Percentiles rank a stretch among this genome's conserved stretches.
Evolutionary conservation across 768 basidiomycete species (phyloP).

Genomic region (Dioszegia crocea): DNA sequence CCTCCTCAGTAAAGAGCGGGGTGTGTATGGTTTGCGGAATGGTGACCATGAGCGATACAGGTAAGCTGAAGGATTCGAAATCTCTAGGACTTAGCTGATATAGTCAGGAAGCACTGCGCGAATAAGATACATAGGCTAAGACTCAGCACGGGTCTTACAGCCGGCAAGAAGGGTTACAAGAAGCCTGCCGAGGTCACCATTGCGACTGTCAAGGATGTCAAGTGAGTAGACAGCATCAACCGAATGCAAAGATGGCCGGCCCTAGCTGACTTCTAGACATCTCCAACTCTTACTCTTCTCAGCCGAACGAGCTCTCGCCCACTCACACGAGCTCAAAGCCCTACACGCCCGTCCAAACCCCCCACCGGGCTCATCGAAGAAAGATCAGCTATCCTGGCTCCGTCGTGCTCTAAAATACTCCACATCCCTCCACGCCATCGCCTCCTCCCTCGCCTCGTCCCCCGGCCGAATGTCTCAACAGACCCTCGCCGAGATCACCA

Average conservation of each 20-base stretch:
- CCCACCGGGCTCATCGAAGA: slow-evolving; percentile 11
- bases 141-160: slow-evolving; percentile 75
- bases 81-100: too few relatives aligned
- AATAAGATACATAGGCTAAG: slow-evolving; percentile 84
- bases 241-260: not conserved
- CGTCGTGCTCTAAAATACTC: slow-evolving; percentile 37
- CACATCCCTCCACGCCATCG: slow-evolving; percentile 48
- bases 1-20: slow-evolving; percentile 81
- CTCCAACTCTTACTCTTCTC: slow-evolving; percentile 76
- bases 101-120: slow-evolving; percentile 78
- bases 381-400: slow-evolving; percentile 44
- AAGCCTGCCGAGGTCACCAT: slow-evolving; percentile 64
- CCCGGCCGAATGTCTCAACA: slow-evolving; percentile 56
- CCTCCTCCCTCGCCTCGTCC: slow-evolving; percentile 63
- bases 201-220: slow-evolving; percentile 74
- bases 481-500: slow-evolving; percentile 64
- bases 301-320: slow-evolving; percentile 85
- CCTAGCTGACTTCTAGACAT: slow-evolving; percentile 14
- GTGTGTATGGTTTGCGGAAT: slow-evolving; percentile 82
- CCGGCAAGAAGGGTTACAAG: slow-evolving; percentile 87
- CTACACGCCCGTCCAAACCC: slow-evolving; percentile 55
- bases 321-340: slow-evolving; percentile 70
- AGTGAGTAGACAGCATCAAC: slow-evolving; percentile 59
- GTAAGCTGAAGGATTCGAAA: slow-evolving; percentile 52
- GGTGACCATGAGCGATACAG: slow-evolving; percentile 82